Base-by-base conservation (phyloP, 1,139 yeast species). In the Pichia cactophila region DNA sequence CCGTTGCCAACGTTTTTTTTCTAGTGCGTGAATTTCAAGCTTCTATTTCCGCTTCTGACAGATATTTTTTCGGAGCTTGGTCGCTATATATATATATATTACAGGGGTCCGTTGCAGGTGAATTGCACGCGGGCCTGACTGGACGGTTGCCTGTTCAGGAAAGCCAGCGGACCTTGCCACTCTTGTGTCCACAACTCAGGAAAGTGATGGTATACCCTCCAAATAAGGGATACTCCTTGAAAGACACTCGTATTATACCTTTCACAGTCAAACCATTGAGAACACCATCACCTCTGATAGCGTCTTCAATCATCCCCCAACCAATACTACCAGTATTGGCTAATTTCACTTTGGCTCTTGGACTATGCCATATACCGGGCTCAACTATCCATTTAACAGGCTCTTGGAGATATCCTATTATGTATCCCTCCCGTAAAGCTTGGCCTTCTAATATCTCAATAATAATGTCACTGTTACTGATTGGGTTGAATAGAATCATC, bases 341-440 rank as follows among this genome's bases (percentile, higher is more conserved):
- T 47, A 74, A 68, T 36, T 68, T 68, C 26, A 80, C 68, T 1
- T 83, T 80, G 4, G 78, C 67, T 44, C 73, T 63, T 2, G 75
- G 77, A 5, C 81, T 72, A 12, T 65, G 70, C 59, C 69, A 72
- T 6, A 73, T 50, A 0, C 85, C 85, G 0, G 83, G 80, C 0
- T 77, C 72, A 1, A 78, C 61, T 12, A 63, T 55, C 35, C 78
- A 51, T 16, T 57, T 45, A 52, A 73, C 73, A 20, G 67, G 67
- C 4, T 64, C 63, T 16, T 65, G 64, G 33, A 78, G 60, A 48
- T 70, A 71, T 0, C 81, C 85, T 47, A 80, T 60, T 2, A 69
- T 62, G 3, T 68, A 65, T 2, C 70, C 80, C 36, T 76, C 71
- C 53, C 71, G 69, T 3, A 66, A 63, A 0, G 83, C 84, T 46